Percentiles rank a stretch among this genome's conserved stretches.
Conservation (phyloP, 768 basidiomycete genomes). For the Cystofilobasidium capitatum region DNA sequence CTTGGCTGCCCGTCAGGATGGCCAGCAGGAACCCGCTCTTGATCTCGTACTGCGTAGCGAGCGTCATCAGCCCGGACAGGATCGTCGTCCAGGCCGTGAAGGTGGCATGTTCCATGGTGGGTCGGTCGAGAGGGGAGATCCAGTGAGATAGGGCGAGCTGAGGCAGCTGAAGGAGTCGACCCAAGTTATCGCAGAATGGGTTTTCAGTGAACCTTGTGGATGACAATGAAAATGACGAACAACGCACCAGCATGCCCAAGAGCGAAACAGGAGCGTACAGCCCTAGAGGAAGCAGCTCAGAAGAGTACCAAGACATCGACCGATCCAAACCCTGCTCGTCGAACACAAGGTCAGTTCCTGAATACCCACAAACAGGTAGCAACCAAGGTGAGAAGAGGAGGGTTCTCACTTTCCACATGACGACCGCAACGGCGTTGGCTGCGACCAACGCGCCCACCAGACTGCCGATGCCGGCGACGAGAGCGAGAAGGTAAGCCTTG, state of each 20-base stretch:
- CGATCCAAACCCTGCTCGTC: not conserved
- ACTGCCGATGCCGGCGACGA: not conserved
- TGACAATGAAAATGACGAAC: too few relatives aligned
- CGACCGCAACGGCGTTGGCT: conserved; percentile 12
- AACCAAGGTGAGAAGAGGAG: not conserved
- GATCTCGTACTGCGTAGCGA: conserved; percentile 3
- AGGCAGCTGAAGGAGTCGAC: not conserved
- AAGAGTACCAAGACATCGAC: conserved; percentile 15
- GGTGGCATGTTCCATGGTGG: conserved; percentile 16
- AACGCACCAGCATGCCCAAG: conserved; percentile 16
- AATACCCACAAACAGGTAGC: not conserved
- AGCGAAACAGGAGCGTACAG: conserved; percentile 19
- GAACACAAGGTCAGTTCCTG: not conserved
- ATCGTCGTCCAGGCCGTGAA: conserved; percentile 4
- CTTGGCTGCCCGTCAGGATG: conserved; percentile 8
- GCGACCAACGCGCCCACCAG: conserved; percentile 12
- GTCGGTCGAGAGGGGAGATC: conserved; percentile 1
- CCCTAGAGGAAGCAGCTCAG: conserved; percentile 8
- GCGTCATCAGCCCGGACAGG: conserved; percentile 9
- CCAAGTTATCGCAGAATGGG: too few relatives aligned
- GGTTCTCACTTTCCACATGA: conserved; percentile 6
- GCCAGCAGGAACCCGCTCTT: conserved; percentile 1
- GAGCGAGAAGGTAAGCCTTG: conserved; percentile 10
- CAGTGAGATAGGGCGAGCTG: not conserved
- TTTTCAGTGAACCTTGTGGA: not conserved